Percentiles rank a stretch among this genome's conserved stretches.
Evolutionary conservation across 2,329 filamentous ascomycete genomes (phyloP).

Genomic region (Pseudogymnoascus sp.): DNA sequence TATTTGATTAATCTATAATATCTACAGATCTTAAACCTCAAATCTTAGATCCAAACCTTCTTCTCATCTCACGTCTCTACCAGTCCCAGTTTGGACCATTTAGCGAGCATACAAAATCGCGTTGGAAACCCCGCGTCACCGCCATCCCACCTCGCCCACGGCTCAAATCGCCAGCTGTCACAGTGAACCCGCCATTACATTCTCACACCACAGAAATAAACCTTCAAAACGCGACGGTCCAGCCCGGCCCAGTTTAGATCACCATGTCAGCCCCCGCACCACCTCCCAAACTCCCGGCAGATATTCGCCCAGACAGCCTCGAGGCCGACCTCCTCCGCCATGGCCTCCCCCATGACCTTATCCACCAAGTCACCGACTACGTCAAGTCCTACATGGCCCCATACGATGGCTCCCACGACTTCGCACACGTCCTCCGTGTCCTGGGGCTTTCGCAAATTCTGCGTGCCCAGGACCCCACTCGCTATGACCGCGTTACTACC

Average conservation of each 20-base stretch:
- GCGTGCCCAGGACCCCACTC: slow-evolving; percentile 33
- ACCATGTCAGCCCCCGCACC: not conserved
- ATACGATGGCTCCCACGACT: slow-evolving; percentile 85
- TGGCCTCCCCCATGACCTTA: slow-evolving; percentile 30
- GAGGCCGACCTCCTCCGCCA: not conserved
- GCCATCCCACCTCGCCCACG: not conserved
- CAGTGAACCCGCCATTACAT: not conserved
- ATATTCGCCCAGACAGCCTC: not conserved
- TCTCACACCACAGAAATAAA: not conserved
- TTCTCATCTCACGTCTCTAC: not conserved
- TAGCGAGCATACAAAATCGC: not conserved
- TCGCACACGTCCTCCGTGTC: slow-evolving; percentile 75
- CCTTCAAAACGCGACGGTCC: not conserved
- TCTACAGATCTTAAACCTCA: not conserved
- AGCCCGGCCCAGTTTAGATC: not conserved
- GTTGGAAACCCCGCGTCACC: not conserved
- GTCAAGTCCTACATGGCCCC: slow-evolving; percentile 66
- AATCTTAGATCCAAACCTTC: not conserved
- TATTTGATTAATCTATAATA: not conserved
- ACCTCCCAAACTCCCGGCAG: not conserved
- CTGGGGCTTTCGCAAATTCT: slow-evolving; percentile 64
- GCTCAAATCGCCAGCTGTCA: not conserved
- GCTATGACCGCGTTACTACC: slow-evolving; percentile 49
- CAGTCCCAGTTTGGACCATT: not conserved
- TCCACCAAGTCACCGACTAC: slow-evolving; percentile 51